Conservation (phyloP, 805 yeast species). For the Hermanozyma aechmeae region DNA sequence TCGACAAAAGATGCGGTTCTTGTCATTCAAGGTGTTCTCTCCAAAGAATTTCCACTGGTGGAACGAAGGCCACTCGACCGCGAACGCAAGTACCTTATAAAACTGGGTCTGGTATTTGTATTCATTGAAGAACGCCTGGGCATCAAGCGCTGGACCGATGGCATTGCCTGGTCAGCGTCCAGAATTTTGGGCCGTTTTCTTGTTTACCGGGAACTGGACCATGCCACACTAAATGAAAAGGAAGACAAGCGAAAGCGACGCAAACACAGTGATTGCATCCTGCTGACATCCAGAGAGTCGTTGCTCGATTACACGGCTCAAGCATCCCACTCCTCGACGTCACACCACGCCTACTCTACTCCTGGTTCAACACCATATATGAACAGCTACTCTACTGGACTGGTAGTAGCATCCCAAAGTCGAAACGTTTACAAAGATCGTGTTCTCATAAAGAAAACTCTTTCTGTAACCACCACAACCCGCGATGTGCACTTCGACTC, state of each 20-base stretch:
- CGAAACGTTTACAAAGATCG: conserved; percentile 57
- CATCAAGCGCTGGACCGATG: conserved; percentile 94
- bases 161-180: conserved; percentile 90
- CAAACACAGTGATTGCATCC: too few species aligned
- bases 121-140: conserved; percentile 77
- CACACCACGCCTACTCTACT: too few species aligned
- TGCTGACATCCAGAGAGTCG: too few species aligned
- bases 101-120: conserved; percentile 75
- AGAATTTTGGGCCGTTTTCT: conserved; percentile 79
- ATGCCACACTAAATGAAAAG: conserved; percentile 28
- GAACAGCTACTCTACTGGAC: too few species aligned
- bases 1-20: conserved; percentile 78
- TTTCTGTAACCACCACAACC: conserved; percentile 46
- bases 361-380: too few species aligned
- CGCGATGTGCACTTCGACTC: conserved; percentile 18
- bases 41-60: conserved; percentile 50
- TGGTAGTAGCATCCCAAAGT: too few species aligned
- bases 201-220: conserved; percentile 61
- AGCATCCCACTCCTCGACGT: too few species aligned
- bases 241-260: conserved; percentile 34
- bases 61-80: conserved; percentile 76
- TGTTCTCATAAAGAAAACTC: conserved; percentile 78
- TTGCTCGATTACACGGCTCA: too few species aligned
- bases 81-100: conserved; percentile 58
- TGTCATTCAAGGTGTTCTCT: conserved; percentile 70